These are phyloP conservation scores for Globisporangium polare DNA, from an alignment of 352 stramenopile species.

Conservation along the genomic window DNA sequence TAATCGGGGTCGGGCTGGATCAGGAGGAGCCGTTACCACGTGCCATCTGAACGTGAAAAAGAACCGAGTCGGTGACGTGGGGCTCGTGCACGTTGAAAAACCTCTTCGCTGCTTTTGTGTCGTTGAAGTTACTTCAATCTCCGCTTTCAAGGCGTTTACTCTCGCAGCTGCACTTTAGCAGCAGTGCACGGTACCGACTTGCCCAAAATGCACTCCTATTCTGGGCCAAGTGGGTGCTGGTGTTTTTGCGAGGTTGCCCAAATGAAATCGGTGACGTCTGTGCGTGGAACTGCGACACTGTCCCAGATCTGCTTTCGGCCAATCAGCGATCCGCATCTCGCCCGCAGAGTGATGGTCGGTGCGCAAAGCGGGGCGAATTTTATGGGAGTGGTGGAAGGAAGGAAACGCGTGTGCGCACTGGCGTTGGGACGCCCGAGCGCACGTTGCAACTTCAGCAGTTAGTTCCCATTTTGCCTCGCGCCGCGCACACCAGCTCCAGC, in stretches of 20 bases:
- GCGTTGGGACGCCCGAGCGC: not conserved
- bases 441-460: conserved; percentile 20
- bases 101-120: not conserved
- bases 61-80: conserved; percentile 11
- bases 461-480: conserved; percentile 44
- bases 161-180: not conserved
- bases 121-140: conserved; percentile 2
- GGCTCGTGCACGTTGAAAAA: conserved; percentile 15
- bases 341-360: not conserved
- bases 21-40: conserved; percentile 12
- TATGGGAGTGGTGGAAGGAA: not conserved
- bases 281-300: conserved; percentile 32
- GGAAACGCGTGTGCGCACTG: not conserved
- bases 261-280: conserved; percentile 42
- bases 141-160: not conserved
- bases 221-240: conserved; percentile 2
- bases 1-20: not conserved
- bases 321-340: conserved; percentile 13
- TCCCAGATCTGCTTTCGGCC: not conserved
- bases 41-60: conserved; percentile 11
- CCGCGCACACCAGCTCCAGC: conserved; percentile 18
- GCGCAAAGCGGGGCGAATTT: too few species aligned
- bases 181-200: not conserved
- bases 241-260: conserved; percentile 24
- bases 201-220: conserved; percentile 1